A percentile compares a stretch with the other conserved stretches of the same genome.
Conservation (phyloP, 108 stramenopile species). For the Nannochloropsis salina region DNA sequence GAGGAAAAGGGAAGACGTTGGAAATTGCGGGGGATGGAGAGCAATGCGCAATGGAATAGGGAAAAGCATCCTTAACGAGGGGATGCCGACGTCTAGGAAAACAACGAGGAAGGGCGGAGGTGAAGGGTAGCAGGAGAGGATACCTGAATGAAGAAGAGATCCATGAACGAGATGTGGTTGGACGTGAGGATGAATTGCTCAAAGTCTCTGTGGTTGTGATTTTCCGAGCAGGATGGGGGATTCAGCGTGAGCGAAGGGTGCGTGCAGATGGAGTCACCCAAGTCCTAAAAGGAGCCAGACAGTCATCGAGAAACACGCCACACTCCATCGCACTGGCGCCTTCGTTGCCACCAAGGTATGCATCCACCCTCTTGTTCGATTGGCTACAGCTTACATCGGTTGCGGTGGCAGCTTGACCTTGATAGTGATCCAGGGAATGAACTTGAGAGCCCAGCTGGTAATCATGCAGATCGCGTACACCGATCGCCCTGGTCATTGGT, state of each 20-base stretch:
- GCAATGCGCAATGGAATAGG: too few species aligned
- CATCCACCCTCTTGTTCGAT: too few species aligned
- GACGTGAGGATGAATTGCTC: not conserved
- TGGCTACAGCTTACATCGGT: not conserved
- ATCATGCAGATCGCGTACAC: conserved; percentile 1
- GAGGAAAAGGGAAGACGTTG: not conserved
- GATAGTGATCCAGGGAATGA: conserved; percentile 20
- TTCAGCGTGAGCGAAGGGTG: too few species aligned
- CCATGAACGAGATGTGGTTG: conserved; percentile 13
- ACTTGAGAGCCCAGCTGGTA: not conserved
- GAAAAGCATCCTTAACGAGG: too few species aligned
- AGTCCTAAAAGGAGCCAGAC: too few species aligned
- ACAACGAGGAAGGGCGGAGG: not conserved
- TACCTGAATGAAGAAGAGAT: not conserved
- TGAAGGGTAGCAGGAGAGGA: not conserved
- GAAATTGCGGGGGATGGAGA: too few species aligned
- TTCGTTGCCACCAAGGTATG: too few species aligned
- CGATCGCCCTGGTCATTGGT: not conserved
- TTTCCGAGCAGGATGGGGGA: too few species aligned
- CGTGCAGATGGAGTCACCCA: too few species aligned
- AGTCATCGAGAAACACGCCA: too few species aligned
- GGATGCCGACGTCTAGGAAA: too few species aligned
- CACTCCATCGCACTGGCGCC: too few species aligned
- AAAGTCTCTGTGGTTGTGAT: not conserved
- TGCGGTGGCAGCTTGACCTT: conserved; percentile 10